Base-by-base conservation (phyloP, 2,329 filamentous ascomycete genomes). In the Exophiala sp. region DNA sequence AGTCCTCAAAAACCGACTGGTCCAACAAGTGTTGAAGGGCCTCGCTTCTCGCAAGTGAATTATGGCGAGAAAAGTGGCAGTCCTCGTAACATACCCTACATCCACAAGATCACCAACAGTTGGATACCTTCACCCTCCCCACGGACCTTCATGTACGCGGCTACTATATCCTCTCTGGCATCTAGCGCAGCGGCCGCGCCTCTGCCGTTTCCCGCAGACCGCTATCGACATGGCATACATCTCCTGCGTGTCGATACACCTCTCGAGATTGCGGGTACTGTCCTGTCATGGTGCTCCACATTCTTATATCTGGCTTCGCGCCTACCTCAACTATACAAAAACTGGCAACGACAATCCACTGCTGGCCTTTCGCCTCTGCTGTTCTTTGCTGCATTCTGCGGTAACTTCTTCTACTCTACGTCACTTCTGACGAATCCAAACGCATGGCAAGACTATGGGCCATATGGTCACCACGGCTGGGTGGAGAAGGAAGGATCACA, bases 381-480 rank as follows among this genome's bases (percentile, higher is more conserved):
- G 45, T 87, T 87, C 70, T 72, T 80, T 36, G 84, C 84, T 4
- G 84, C 84, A 2, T 87, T 87, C 66, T 80, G 79, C 63, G 84
- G 84, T 2, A 87, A 87, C 63, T 70, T 85, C 39, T 86, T 86
- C 72, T 87, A 87, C 71, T 84, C 81, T 8, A 68, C 73, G 24
- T 85, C 83, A 0, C 70, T 87, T 3, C 67, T 84, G 33, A 78
- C 82, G 2, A 87, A 86, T 64, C 84, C 84, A 1, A 79, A 79
- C 57, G 83, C 79, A 6, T 87, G 84, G 84, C 68, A 67, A 45
- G 74, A 81, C 59, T 82, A 78, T 50, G 71, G 72, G 0, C 71
- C 84, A 0, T 76, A 83, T 62, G 81, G 82, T 18, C 73, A 75
- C 6, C 76, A 80, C 44, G 82, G 82, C 51, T 86, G 84, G 82